Evolutionary conservation across 2,329 filamentous ascomycete genomes (phyloP), one percentile per base, ranked within the genome.

Genomic region (Xylariaceae sp.): DNA sequence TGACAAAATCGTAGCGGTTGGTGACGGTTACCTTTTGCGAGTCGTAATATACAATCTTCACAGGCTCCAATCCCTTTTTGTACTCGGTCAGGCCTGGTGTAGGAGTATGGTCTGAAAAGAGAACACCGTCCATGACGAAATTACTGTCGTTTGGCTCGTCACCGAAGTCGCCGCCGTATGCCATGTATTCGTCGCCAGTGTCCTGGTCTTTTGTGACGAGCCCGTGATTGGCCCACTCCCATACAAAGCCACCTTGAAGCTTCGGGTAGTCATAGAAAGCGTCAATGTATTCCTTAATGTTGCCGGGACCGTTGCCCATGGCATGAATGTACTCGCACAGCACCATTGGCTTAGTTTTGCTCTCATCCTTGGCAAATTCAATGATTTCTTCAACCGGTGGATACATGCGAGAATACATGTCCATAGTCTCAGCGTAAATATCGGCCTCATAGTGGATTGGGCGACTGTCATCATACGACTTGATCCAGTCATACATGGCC

Each of bases 271-370:
- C 65, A 51, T 78, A 76, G 57, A 84, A 85, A 0, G 72, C 67
- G 19, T 81, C 73, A 37, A 81, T 65, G 48, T 85, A 85, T 50
- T 84, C 81, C 52, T 79, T 74, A 48, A 85, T 70, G 2, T 73
- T 77, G 4, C 82, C 81, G 0, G 82, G 82, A 0, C 79, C 81
- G 48, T 84, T 85, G 1, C 82, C 82, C 81, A 85, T 85, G 2
- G 81, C 79, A 19, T 74, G 71, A 4, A 62, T 57, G 45, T 66
- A 74, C 49, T 77, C 72, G 44, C 69, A 73, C 26, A 73, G 61
- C 2, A 81, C 65, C 4, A 81, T 61, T 2, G 77, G 78, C 52
- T 81, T 73, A n/a, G 49, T 49, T 15, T 61, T 59, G 26, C 56
- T 58, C 8, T 47, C 48, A 19, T 66, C 61, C 36, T 59, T 51